A percentile compares a stretch with the other conserved stretches of the same genome.
Conservation (phyloP, 2,329 filamentous ascomycete species). For the Aspergillus tanneri region DNA sequence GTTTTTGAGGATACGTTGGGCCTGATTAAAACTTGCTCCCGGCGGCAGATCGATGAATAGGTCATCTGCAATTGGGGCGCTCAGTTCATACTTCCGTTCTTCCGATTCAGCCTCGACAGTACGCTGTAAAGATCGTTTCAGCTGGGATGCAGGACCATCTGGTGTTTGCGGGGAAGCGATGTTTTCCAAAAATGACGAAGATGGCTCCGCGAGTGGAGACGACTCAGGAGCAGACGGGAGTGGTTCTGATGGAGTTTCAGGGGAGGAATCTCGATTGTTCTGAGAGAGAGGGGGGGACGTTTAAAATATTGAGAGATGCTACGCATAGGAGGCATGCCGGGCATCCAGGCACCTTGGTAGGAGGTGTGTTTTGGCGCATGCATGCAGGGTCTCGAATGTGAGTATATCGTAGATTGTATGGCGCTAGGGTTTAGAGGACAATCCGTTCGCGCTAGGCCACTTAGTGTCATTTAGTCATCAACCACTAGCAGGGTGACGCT, state of each 20-base stretch:
- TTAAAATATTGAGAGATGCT: slow-evolving; percentile 51
- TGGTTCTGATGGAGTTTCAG: slow-evolving; percentile 7
- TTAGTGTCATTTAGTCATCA: no score
- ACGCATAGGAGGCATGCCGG: slow-evolving; percentile 28
- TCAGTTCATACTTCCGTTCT: slow-evolving; percentile 14
- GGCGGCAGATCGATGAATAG: slow-evolving; percentile 17
- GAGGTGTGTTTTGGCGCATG: slow-evolving; percentile 3
- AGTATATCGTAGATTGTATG: not conserved
- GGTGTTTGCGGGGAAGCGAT: slow-evolving; percentile 17
- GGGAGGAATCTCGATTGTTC: slow-evolving; percentile 1
- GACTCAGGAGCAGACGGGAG: slow-evolving; percentile 25
- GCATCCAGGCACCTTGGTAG: not conserved
- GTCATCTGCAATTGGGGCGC: slow-evolving; percentile 19
- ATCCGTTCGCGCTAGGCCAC: no score
- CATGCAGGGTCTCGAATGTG: not conserved
- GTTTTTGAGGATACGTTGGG: slow-evolving; percentile 57
- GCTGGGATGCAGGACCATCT: slow-evolving; percentile 14
- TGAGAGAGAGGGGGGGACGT: slow-evolving; percentile 28
- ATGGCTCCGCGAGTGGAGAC: slow-evolving; percentile 29
- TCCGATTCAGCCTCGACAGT: slow-evolving; percentile 11
- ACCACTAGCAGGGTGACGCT: no score
- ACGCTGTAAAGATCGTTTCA: slow-evolving; percentile 17
- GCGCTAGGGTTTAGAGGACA: no score
- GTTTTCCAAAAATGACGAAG: slow-evolving; percentile 23
- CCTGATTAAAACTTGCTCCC: slow-evolving; percentile 27